Evolutionary conservation across 2,329 filamentous ascomycete species (phyloP).

Genomic region (Ophiostoma novo-ulmi): DNA sequence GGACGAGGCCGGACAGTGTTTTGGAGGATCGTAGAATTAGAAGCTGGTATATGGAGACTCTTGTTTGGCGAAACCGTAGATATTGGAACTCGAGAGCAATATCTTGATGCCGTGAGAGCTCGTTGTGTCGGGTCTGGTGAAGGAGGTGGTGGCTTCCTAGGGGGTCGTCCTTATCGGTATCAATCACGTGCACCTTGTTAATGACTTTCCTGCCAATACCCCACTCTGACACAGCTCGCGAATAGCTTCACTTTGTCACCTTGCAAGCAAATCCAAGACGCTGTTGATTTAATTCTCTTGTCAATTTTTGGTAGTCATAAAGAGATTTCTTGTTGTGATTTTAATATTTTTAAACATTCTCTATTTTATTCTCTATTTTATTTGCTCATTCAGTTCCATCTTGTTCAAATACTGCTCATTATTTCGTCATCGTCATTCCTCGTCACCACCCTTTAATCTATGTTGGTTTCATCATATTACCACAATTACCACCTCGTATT

Average conservation of each 20-base stretch:
- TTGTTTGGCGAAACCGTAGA: neutral
- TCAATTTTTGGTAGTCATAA: too few relatives aligned
- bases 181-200: neutral
- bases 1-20: neutral
- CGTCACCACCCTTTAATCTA: too few relatives aligned
- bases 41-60: neutral
- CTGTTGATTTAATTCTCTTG: too few relatives aligned
- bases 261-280: too few relatives aligned
- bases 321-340: too few relatives aligned
- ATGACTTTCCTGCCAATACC: neutral
- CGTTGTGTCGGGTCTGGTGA: neutral
- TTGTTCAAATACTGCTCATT: too few relatives aligned
- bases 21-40: neutral
- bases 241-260: neutral
- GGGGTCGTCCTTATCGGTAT: constrained; percentile 10
- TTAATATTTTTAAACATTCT: too few relatives aligned
- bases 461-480: too few relatives aligned
- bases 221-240: neutral
- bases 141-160: constrained; percentile 1
- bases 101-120: neutral
- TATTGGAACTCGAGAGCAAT: neutral
- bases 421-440: too few relatives aligned
- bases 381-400: too few relatives aligned
- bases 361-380: too few relatives aligned
- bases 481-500: too few relatives aligned